A percentile compares a stretch with the other conserved stretches of the same genome.
These are phyloP conservation scores for Linum trigynum DNA, from an alignment of 345 rosid genomes.

Conservation along the genomic window DNA sequence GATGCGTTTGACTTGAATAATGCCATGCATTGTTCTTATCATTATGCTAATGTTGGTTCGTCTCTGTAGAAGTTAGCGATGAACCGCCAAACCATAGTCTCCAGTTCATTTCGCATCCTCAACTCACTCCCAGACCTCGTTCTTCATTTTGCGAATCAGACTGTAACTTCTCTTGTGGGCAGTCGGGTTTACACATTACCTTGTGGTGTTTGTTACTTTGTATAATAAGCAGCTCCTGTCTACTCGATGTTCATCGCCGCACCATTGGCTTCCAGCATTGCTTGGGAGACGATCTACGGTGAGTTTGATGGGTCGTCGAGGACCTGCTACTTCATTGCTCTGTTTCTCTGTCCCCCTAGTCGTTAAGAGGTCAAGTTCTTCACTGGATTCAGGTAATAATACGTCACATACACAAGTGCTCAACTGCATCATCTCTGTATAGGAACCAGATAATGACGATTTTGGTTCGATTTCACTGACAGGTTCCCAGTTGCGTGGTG, in stretches of 20 bases:
- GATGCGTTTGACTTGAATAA: too few species aligned
- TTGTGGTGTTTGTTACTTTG: slow-evolving; percentile 79
- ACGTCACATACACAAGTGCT: too few species aligned
- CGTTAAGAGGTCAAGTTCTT: slow-evolving; percentile 78
- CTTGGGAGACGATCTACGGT: slow-evolving; percentile 77
- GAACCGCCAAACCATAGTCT: slow-evolving; percentile 52
- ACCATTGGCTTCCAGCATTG: slow-evolving; percentile 87
- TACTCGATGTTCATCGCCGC: slow-evolving; percentile 98
- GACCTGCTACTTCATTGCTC: slow-evolving; percentile 78
- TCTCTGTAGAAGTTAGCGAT: slow-evolving; percentile 42
- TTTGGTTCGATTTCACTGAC: neutral
- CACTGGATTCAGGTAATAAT: slow-evolving; percentile 73
- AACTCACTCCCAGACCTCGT: too few species aligned
- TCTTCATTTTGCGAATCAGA: too few species aligned
- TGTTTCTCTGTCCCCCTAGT: slow-evolving; percentile 77
- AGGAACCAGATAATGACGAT: neutral
- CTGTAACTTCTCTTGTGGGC: slow-evolving; percentile 97
- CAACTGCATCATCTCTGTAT: neutral
- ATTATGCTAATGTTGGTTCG: slow-evolving; percentile 65
- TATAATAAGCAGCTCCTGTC: slow-evolving; percentile 90
- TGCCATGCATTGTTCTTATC: too few species aligned
- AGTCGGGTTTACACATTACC: slow-evolving; percentile 80
- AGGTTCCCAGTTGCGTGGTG: slow-evolving; percentile 96
- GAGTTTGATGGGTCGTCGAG: slow-evolving; percentile 72
- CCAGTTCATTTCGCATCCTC: slow-evolving; percentile 46